Base-by-base conservation (phyloP, 129 eudicot genomes). In the Tagetes erecta region DNA sequence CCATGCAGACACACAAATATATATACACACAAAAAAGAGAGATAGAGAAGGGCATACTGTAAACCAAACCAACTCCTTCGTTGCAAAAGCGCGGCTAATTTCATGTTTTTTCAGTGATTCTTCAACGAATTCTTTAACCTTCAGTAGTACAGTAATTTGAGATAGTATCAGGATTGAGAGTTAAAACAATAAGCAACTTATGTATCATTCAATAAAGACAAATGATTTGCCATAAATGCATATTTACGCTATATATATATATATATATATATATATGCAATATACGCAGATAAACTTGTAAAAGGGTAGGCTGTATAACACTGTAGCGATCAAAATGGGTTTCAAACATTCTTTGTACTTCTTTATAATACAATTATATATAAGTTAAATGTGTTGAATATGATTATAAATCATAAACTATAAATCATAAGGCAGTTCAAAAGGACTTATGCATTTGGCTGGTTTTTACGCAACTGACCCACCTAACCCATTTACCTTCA, bases 31-130 rank as follows among this genome's bases (percentile, higher is more conserved):
- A 64, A 1, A 47, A 33, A 35, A 64, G 38, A 68, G 3, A 76
- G 37, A 70, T 55, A 50, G n/a, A 70, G 30, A 60, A 73, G 71
- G 47, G 82, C 93, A 34, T 84, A 92, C 97, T 39, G 84, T 80
- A 85, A 88, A 92, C 91, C 94, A 92, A 41, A 89, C 86, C 30
- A 89, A 76, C 88, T 92, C 97, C 62, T 86, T 89, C 2, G 96
- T 89, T 14, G 94, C 97, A 72, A 92, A 60, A 82, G 83, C 83
- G 64, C 75, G 89, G 69, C 88, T 86, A 71, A 89, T 68, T 38
- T 89, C 95, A 75, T 89, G 87, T 57, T 78, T 84, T 77, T 84
- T 80, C 72, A 92, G 88, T 67, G 76, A 72, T 65, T 84, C 96
- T 52, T 82, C 84, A 47, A 92, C 79, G 3, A 66, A 13, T 31